Percentiles rank a stretch among this genome's conserved stretches.
Conservation (phyloP, 2,329 filamentous ascomycete genomes). For the Aspergillus brunneoviolaceus region DNA sequence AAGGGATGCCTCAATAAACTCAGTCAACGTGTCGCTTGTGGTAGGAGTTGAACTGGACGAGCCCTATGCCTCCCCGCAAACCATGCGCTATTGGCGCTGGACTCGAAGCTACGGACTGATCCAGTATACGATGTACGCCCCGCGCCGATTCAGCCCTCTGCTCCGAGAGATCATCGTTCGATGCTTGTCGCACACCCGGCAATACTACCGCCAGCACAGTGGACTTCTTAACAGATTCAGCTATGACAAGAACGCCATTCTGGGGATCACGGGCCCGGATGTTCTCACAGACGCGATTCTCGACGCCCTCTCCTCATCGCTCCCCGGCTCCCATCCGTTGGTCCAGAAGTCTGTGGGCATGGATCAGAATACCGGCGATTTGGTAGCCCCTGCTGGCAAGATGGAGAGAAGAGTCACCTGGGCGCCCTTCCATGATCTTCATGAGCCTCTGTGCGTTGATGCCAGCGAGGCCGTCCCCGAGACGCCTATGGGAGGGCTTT, state of each 20-base stretch:
- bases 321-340: constrained; percentile 28
- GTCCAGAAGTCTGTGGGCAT: constrained; percentile 23
- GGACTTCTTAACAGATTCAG: constrained; percentile 12
- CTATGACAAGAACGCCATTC: constrained; percentile 29
- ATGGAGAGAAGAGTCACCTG: constrained; percentile 31
- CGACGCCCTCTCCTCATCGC: constrained; percentile 29
- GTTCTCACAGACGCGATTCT: constrained; percentile 37
- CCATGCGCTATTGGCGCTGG: constrained; percentile 38
- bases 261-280: constrained; percentile 36
- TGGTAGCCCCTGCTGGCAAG: constrained; percentile 6
- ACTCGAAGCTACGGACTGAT: constrained; percentile 34
- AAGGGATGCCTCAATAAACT: neutral
- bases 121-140: constrained; percentile 38
- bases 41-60: constrained; percentile 39
- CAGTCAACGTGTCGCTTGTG: constrained; percentile 31
- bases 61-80: constrained; percentile 31
- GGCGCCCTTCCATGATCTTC: constrained; percentile 34
- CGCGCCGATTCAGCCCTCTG: constrained; percentile 35
- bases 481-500: constrained; percentile 73
- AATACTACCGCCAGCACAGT: constrained; percentile 21
- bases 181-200: constrained; percentile 32
- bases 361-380: constrained; percentile 25
- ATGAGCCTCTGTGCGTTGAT: constrained; percentile 27
- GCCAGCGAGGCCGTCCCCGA: constrained; percentile 35
- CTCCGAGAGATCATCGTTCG: constrained; percentile 32